Percentiles rank a stretch among this genome's conserved stretches.
phyloP scores from a whole-genome alignment of 2,329 filamentous ascomycete species.

The Aspergillus pseudoglaucus region DNA sequence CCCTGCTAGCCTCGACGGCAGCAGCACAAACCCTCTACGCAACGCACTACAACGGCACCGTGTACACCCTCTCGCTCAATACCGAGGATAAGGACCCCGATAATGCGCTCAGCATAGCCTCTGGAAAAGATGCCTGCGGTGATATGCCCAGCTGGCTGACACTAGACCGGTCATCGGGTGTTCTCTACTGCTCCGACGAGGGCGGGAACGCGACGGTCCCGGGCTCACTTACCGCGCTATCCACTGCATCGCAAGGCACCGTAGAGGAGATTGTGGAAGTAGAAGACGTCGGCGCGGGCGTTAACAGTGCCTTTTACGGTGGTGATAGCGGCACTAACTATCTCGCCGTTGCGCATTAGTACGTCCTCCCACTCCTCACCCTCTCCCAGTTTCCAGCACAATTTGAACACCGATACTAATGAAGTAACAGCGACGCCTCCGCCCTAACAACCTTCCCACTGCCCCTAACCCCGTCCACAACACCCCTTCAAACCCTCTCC shows the following conservation, averaged over 20 bases:
- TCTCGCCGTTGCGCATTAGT: constrained; percentile 35
- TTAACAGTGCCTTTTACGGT: constrained; percentile 28
- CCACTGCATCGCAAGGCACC: constrained; percentile 11
- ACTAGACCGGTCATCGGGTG: constrained; percentile 18
- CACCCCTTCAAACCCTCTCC: constrained; percentile 34
- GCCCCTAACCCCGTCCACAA: constrained; percentile 13
- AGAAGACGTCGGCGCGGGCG: constrained; percentile 23
- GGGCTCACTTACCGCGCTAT: constrained; percentile 24
- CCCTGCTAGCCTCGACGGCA: not conserved
- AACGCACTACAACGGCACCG: constrained; percentile 32
- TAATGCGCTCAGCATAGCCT: not conserved
- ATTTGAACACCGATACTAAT: constrained; percentile 3
- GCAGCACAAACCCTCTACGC: constrained; percentile 23
- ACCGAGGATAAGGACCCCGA: constrained; percentile 14
- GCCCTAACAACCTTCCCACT: constrained; percentile 28
- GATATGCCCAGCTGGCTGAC: constrained; percentile 33
- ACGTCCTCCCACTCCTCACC: constrained; percentile 9
- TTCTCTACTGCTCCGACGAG: constrained; percentile 33
- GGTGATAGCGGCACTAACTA: constrained; percentile 18
- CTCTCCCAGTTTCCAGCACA: too few species aligned
- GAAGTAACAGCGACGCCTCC: constrained; percentile 19
- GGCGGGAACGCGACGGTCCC: constrained; percentile 18
- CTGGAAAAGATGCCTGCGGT: constrained; percentile 24
- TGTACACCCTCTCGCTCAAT: constrained; percentile 27
- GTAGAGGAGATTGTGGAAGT: constrained; percentile 16